phyloP scores from a whole-genome alignment of 2,329 filamentous ascomycete species.

The Pseudocercospora ulei region DNA sequence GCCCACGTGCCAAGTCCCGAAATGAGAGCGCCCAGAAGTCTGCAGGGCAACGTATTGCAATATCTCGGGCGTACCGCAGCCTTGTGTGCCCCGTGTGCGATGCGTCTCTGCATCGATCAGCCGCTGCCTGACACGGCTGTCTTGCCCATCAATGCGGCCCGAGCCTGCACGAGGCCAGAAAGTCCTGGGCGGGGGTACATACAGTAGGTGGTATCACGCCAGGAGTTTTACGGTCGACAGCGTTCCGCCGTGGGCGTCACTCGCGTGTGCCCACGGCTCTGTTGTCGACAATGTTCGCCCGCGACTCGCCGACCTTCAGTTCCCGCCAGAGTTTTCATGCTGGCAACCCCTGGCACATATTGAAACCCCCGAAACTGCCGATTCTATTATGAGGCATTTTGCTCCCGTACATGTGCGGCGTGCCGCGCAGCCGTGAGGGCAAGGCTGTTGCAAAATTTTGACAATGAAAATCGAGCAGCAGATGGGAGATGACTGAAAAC shows the following conservation, averaged over 20 bases:
- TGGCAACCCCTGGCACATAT: conserved; percentile 15
- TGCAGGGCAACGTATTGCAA: conserved; percentile 10
- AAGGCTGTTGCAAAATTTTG: conserved; percentile 9
- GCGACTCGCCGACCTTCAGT: conserved; percentile 10
- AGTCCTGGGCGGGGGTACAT: neutral
- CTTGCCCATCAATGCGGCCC: conserved; percentile 2
- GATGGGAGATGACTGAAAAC: conserved; percentile 6
- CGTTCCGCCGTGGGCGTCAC: conserved; percentile 14
- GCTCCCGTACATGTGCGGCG: conserved; percentile 10
- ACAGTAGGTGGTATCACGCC: conserved; percentile 8
- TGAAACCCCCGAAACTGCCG: conserved; percentile 16
- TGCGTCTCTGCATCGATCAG: conserved; percentile 1
- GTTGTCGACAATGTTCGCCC: conserved; percentile 4
- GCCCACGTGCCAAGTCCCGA: conserved; percentile 21
- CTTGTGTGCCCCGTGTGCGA: conserved; percentile 3
- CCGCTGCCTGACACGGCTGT: conserved; percentile 4
- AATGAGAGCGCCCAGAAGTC: conserved; percentile 15
- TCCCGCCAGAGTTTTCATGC: conserved; percentile 6
- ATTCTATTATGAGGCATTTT: conserved; percentile 22
- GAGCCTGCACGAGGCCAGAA: conserved; percentile 1
- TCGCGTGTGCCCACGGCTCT: conserved; percentile 11
- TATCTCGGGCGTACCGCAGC: conserved; percentile 5
- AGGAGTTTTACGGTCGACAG: too few relatives aligned
- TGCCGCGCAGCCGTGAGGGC: conserved; percentile 18
- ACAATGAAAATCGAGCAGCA: conserved; percentile 4